Conservation (phyloP, 345 rosid genomes). For the Acer saccharum region DNA sequence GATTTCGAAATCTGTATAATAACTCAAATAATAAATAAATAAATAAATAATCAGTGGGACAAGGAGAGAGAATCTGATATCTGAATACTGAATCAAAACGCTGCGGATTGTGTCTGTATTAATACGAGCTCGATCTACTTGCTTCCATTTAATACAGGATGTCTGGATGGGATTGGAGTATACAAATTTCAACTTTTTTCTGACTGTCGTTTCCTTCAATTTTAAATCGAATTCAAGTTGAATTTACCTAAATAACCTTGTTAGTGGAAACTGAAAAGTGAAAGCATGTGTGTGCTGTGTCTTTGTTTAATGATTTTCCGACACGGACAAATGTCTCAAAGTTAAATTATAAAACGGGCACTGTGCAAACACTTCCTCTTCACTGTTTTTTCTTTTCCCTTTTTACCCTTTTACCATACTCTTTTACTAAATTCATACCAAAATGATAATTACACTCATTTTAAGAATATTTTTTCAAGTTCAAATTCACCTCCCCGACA, state of each 20-base stretch:
- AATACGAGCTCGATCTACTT: not conserved
- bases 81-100: not conserved
- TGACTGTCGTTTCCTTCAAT: conserved; percentile 9
- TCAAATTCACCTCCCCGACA: too few species aligned
- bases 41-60: too few species aligned
- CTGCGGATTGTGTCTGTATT: not conserved
- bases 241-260: conserved; percentile 15
- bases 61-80: too few species aligned
- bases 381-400: not conserved
- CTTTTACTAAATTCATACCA: too few species aligned
- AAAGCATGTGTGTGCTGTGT: conserved; percentile 10
- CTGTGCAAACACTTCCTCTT: not conserved
- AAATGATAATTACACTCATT: too few species aligned
- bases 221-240: not conserved
- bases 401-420: not conserved
- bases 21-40: too few species aligned
- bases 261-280: conserved; percentile 29
- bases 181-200: not conserved
- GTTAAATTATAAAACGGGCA: not conserved
- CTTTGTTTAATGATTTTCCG: conserved; percentile 29
- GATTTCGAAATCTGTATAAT: too few species aligned
- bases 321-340: conserved; percentile 16
- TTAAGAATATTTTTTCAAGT: too few species aligned
- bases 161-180: not conserved
- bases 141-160: not conserved